Percentiles rank a stretch among this genome's conserved stretches.
phyloP scores from a whole-genome alignment of 2,329 filamentous ascomycete species.

The Calonectria montana region DNA sequence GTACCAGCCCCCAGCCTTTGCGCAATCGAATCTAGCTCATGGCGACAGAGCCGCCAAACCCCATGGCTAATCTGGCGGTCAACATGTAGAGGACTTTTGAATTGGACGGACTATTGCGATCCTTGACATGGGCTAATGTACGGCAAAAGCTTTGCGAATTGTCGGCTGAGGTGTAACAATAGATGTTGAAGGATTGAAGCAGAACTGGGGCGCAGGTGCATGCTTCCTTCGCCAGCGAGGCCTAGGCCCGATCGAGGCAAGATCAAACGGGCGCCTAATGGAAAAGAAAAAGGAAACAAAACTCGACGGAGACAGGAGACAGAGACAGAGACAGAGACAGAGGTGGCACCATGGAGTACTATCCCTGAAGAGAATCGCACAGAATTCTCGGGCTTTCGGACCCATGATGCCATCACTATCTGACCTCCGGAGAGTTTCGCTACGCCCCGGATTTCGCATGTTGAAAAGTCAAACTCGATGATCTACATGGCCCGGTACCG shows the following conservation, averaged over 20 bases:
- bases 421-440: not conserved
- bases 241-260: not conserved
- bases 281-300: not conserved
- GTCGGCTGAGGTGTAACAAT: not conserved
- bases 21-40: not conserved
- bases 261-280: not conserved
- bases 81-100: not conserved
- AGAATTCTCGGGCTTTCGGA: not conserved
- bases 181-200: not conserved
- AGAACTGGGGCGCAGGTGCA: conserved; percentile 1
- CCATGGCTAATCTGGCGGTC: not conserved
- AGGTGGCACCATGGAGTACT: not conserved
- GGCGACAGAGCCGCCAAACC: not conserved
- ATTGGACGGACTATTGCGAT: not conserved
- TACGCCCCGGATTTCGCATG: not conserved
- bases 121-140: not conserved
- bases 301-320: not conserved
- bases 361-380: not conserved
- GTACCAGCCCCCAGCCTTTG: not conserved
- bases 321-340: not conserved
- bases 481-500: not conserved
- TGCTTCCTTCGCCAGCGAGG: not conserved
- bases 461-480: conserved; percentile 3
- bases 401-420: not conserved
- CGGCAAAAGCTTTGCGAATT: not conserved